Evolutionary conservation across 257 asterid genomes (phyloP), one percentile per base, ranked within the genome.

Genomic region (Nicotiana tabacum): DNA sequence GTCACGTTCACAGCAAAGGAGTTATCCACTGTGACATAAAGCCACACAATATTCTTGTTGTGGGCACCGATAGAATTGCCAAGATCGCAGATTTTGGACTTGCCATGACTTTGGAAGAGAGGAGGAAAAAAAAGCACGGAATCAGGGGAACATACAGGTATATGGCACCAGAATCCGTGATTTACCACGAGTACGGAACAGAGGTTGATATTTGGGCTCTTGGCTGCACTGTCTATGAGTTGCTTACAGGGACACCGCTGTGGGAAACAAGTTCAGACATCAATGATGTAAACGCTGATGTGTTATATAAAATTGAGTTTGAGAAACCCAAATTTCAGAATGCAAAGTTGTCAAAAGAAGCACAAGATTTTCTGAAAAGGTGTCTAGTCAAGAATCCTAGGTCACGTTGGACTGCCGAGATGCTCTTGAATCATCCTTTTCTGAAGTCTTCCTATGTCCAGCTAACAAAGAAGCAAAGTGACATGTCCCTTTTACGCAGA

Each of bases 121-220:
- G 39, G 16, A 8, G 4, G 27, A 32, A 35, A 9, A 32, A 10
- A 17, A 57, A 76, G 10, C 3, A 9, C 17, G 65, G 46, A 16
- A 2, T 9, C 12, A 33, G 78, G 29, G 85, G 85, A 18, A 77
- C 85, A 4, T 2, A 30, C 0, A 4, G 27, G 0, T 83, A 77
- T 39, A 65, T 83, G 85, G 85, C 78, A 2, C 85, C 69, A 2
- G 82, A 83, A 72, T 83, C 85, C 0, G 33, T 83, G 3, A 9
- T 64, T 4, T 27, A 18, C 8, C 77, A 48, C 2, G 32, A 77
- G n/a, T 77, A 65, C 55, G 66, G 51, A 0, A 21, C 4, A n/a
- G 53, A 43, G 17, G 68, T 51, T 17, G 87, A 84, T 18, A 70
- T 84, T 4, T 84, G 84, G 78, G 83, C 81, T 10, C 60, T 84